Base-by-base conservation (phyloP, 495 filamentous ascomycete species). In the Terfezia boudieri region DNA sequence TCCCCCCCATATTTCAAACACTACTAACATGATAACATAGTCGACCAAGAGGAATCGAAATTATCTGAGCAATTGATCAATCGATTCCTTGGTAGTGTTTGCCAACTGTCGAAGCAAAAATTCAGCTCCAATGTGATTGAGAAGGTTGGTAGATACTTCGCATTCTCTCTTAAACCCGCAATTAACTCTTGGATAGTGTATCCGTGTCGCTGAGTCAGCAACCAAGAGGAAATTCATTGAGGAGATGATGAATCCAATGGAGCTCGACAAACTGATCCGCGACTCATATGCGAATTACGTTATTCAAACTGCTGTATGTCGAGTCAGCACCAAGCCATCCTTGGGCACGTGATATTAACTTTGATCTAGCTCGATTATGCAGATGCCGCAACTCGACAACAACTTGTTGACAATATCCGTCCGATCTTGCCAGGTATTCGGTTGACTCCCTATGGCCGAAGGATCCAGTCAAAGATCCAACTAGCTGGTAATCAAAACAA, bases 61-160 rank as follows among this genome's bases (percentile, higher is more conserved):
- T 94, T 93, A 69, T 92, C 87, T 9, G 79, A 85, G 58, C 88
- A 87, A 0, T 69, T 96, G 10, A 87, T 90, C 53, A 69, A 73
- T 26, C 76, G 74, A 57, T 95, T 96, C 71, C 65, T 71, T 32
- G 80, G 80, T 55, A 77, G 83, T 59, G 79, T 96, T 60, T 68
- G 76, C 35, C 68, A 73, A 50, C 71, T 96, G 10, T 94, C 92
- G 4, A 90, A 86, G 69, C 92, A 96, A 68, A 98, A 98, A 68
- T 98, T 98, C 71, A 94, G 87, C 71, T 95, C 89, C 54, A 98
- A 98, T 62, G 90, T 98, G 51, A 86, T 98, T 55, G 90, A 98
- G 70, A 96, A 96, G 61, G 61, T 63, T 53, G 10, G 16, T 22
- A 52, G 52, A 36, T 37, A 53, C 36, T n/a, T 9, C 20, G 9